A percentile compares a stretch with the other conserved stretches of the same genome.
Evolutionary conservation across 208 protist species (phyloP).

Genomic region (Acanthamoeba healyi): DNA sequence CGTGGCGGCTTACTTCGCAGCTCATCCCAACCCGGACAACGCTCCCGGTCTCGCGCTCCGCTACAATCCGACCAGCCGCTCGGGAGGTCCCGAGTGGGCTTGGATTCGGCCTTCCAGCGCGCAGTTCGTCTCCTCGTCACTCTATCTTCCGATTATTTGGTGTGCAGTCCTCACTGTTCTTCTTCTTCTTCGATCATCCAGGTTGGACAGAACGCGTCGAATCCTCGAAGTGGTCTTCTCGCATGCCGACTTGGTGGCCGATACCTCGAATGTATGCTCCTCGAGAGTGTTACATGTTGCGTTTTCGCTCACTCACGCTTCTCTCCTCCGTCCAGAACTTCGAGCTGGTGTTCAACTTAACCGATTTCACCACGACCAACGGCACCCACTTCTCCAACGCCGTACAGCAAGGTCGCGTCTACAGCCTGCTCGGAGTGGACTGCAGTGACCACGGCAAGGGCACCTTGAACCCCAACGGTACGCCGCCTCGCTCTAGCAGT

Average conservation of each 20-base stretch:
- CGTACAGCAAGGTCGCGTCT: slow-evolving; percentile 21
- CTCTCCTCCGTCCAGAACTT: background rate
- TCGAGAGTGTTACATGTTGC: background rate
- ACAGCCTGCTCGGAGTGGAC: slow-evolving; percentile 1
- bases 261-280: background rate
- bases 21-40: background rate
- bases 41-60: slow-evolving; percentile 39
- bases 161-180: background rate
- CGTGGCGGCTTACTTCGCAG: slow-evolving; percentile 28
- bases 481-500: too few species aligned
- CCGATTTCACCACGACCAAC: slow-evolving; percentile 48
- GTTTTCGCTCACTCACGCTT: background rate
- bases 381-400: slow-evolving; percentile 48
- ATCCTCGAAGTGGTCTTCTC: slow-evolving; percentile 8
- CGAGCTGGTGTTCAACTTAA: slow-evolving; percentile 72
- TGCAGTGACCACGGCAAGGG: slow-evolving; percentile 59
- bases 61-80: background rate
- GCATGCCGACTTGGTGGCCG: background rate
- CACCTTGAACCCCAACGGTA: background rate
- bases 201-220: background rate
- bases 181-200: background rate
- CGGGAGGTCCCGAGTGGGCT: background rate
- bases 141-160: too few species aligned
- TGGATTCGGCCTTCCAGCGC: background rate
- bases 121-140: background rate